Conservation (phyloP, 768 basidiomycete genomes). For the Phanerochaete sordida region DNA sequence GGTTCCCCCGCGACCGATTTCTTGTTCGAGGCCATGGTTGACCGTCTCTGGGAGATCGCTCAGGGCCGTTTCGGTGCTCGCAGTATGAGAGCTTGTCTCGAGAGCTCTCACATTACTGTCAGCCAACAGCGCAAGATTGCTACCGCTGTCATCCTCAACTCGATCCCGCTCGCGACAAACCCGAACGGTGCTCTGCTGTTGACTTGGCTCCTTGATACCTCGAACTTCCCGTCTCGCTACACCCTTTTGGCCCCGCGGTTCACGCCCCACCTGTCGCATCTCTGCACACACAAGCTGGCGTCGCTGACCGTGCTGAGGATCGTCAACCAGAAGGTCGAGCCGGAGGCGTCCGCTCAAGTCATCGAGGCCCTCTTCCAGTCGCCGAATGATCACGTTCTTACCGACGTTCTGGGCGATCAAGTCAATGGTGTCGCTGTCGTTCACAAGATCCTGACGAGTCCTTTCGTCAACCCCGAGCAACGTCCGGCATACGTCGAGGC, state of each 20-base stretch:
- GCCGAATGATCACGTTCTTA: conserved; percentile 83
- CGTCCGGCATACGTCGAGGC: conserved; percentile 76
- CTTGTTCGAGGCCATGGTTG: conserved; percentile 96
- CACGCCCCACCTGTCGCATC: conserved; percentile 92
- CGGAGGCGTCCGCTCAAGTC: conserved; percentile 81
- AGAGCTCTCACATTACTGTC: conserved; percentile 80
- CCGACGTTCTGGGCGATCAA: conserved; percentile 93
- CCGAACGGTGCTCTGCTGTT: conserved; percentile 94
- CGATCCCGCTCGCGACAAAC: conserved; percentile 95
- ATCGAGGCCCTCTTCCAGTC: conserved; percentile 91
- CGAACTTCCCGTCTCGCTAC: conserved; percentile 94
- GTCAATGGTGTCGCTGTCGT: conserved; percentile 93
- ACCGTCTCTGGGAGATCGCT: conserved; percentile 97
- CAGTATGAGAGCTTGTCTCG: conserved; percentile 95
- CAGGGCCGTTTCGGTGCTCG: conserved; percentile 98
- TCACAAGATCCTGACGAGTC: conserved; percentile 87
- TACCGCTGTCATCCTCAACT: conserved; percentile 92
- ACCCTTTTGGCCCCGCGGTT: conserved; percentile 92
- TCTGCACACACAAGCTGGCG: conserved; percentile 97
- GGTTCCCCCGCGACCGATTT: conserved; percentile 89
- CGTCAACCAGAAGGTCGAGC: conserved; percentile 94
- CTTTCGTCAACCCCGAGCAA: conserved; percentile 72
- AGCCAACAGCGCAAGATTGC: conserved; percentile 95
- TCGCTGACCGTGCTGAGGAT: conserved; percentile 93
- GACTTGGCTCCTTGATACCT: conserved; percentile 96